Percentiles rank a stretch among this genome's conserved stretches.
phyloP scores from a whole-genome alignment of 2,329 filamentous ascomycete genomes.

The Colletotrichum filicis region DNA sequence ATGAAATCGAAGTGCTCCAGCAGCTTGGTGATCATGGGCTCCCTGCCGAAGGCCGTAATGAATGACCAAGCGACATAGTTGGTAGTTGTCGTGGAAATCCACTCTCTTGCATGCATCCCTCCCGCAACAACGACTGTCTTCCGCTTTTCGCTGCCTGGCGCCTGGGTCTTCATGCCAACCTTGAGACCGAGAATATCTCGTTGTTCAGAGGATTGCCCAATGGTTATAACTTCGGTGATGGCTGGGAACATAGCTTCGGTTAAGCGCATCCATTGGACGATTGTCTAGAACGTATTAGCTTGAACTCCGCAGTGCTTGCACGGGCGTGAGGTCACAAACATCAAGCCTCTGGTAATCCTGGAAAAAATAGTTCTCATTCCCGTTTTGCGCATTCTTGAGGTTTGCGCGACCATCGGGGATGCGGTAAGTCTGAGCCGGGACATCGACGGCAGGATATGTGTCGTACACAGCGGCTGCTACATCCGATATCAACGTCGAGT shows the following conservation, averaged over 20 bases:
- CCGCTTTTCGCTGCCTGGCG: slow-evolving; percentile 53
- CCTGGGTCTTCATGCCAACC: slow-evolving; percentile 67
- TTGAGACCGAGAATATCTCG: slow-evolving; percentile 86
- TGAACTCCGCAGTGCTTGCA: slow-evolving; percentile 47
- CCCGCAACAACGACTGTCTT: slow-evolving; percentile 86
- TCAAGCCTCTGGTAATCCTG: slow-evolving; percentile 89
- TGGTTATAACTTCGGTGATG: slow-evolving; percentile 76
- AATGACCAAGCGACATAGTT: slow-evolving; percentile 92
- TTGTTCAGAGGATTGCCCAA: slow-evolving; percentile 90
- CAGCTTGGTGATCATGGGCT: slow-evolving; percentile 77
- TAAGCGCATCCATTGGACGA: slow-evolving; percentile 91
- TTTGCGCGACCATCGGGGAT: slow-evolving; percentile 41
- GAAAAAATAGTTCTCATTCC: slow-evolving; percentile 85
- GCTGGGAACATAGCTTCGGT: slow-evolving; percentile 90
- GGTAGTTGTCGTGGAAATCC: slow-evolving; percentile 93
- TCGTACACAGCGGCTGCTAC: slow-evolving; percentile 81
- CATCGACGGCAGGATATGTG: slow-evolving; percentile 70
- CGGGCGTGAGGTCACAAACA: slow-evolving; percentile 45
- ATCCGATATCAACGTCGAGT: slow-evolving; percentile 83
- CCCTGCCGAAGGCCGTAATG: slow-evolving; percentile 83
- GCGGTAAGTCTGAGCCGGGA: slow-evolving; percentile 35
- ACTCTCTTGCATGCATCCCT: slow-evolving; percentile 93
- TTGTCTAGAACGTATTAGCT: slow-evolving; percentile 50
- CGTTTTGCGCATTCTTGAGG: slow-evolving; percentile 46
- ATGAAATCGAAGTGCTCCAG: slow-evolving; percentile 88